Evolutionary conservation across 106 monocot species (phyloP).

Genomic region (Posidonia australis): DNA sequence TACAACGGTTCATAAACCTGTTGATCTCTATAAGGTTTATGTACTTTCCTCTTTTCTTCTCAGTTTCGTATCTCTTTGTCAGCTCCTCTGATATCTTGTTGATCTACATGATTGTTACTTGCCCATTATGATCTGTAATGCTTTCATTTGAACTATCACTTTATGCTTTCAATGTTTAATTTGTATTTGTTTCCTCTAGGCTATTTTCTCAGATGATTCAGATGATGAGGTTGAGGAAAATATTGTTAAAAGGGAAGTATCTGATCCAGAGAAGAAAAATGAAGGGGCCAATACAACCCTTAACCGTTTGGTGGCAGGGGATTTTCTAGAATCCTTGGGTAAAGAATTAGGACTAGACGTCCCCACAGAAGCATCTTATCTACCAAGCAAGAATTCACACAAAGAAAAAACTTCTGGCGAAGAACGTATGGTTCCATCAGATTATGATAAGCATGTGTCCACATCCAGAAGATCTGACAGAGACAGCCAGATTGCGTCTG

Average conservation of each 20-base stretch:
- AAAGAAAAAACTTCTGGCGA: not conserved
- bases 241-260: constrained; percentile 6
- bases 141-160: not conserved
- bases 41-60: not conserved
- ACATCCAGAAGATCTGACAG: not conserved
- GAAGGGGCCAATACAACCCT: constrained; percentile 75
- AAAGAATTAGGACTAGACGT: constrained; percentile 83
- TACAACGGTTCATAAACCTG: constrained; percentile 47
- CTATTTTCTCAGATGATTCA: constrained; percentile 93
- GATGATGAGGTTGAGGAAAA: constrained; percentile 43
- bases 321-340: constrained; percentile 90
- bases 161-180: not conserved
- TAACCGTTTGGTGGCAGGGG: constrained; percentile 80
- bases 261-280: constrained; percentile 36
- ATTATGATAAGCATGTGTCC: not conserved
- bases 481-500: not conserved
- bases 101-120: not conserved
- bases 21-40: constrained; percentile 90
- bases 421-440: constrained; percentile 4
- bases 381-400: constrained; percentile 5
- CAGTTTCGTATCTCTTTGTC: not conserved
- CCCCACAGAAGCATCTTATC: constrained; percentile 19
- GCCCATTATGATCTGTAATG: too few relatives aligned
- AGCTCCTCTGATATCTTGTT: not conserved
- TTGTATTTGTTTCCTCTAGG: constrained; percentile 31